Base-by-base conservation (phyloP, 169 alveolate species). In the Eimeria acervulina region DNA sequence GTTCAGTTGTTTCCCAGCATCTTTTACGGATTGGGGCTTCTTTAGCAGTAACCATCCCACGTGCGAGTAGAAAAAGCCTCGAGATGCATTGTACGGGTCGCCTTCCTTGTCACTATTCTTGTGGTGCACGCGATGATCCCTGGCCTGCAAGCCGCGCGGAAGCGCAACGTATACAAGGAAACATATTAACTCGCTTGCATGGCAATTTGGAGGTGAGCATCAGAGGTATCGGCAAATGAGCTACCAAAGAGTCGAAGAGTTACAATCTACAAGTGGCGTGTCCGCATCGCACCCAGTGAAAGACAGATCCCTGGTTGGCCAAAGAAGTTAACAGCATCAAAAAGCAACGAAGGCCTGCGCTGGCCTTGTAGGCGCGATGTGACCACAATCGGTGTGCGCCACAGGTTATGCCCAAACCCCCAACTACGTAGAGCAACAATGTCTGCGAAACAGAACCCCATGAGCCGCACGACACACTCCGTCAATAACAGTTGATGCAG, bases 341-440 rank as follows among this genome's bases (percentile, higher is more conserved):
- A 38, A 95, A 36, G 47, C 94, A 59, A 78, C 98, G 98, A 59
- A 96, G 95, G 51, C 97, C 94, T 55, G 88, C 70, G 44, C 96
- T 81, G 59, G 99, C 99, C 95, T 97, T 96, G 97, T 97, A 98
- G 83, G 98, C 85, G 51, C 98, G 96, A 93, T 98, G 99, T 52
- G 99, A 96, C 99, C 99, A 98, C 83, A 98, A 91, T 28, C 99
- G 98, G 66, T 98, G 99, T 31, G 99, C 98, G 19, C 99, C 99
- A 47, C 97, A 98, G 38, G 99, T 98, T 95, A 98, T 98, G 66
- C 99, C 99, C 55, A 98, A 90, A 3, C 99, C 99, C 31, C 97
- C 96, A 42, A 97, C 96, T 51, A 96, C 78, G 93, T 97, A 97
- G 89, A 97, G 95, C 88, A 70, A 33, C 95, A 90, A 31, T 38